Base-by-base conservation (phyloP, 2,329 filamentous ascomycete species). In the Phialemonium atrogriseum region DNA sequence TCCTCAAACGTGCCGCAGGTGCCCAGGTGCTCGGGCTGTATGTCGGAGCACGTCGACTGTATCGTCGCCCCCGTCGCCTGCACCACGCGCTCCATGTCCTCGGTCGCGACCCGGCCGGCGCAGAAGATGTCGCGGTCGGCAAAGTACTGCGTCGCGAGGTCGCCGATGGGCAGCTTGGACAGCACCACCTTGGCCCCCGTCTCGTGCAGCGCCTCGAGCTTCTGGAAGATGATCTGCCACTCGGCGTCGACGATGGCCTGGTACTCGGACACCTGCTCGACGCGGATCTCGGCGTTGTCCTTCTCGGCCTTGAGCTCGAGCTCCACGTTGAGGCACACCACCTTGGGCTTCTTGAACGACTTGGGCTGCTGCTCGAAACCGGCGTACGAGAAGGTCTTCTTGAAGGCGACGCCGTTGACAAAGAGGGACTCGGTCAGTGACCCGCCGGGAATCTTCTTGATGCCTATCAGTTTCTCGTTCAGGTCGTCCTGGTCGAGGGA, bases 201-300 rank as follows among this genome's bases (percentile, higher is more conserved):
- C 62, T 89, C 80, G 72, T 89, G 76, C 33, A 94, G 66, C 29
- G 89, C 85, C 66, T 98, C 91, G 57, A 98, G 84, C 73, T 98
- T 98, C 70, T 95, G 89, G 77, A 82, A 96, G 60, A 98, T 98
- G 55, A 98, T 98, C 62, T 95, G 87, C 91, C 91, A 98, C 63
- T 98, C 91, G 18, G 91, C 91, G 54, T 98, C 91, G 55, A 98
- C 91, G 47, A 98, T 95, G 41, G 91, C 91, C 66, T 98, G 91
- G 68, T 98, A 98, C 64, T 98, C 91, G 13, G 89, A 94, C 32
- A 98, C 91, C 61, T 96, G 88, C 64, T 96, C 91, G 36, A 98
- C 88, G 37, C 91, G 81, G 42, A 98, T 87, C 67, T 98, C 91
- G 37, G 91, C 91, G 52, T 98, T 98, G 66, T 98, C 91, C 72